Percentiles rank a stretch among this genome's conserved stretches.
Conservation (phyloP, 2,329 filamentous ascomycete species). For the Penicillium thymicola region DNA sequence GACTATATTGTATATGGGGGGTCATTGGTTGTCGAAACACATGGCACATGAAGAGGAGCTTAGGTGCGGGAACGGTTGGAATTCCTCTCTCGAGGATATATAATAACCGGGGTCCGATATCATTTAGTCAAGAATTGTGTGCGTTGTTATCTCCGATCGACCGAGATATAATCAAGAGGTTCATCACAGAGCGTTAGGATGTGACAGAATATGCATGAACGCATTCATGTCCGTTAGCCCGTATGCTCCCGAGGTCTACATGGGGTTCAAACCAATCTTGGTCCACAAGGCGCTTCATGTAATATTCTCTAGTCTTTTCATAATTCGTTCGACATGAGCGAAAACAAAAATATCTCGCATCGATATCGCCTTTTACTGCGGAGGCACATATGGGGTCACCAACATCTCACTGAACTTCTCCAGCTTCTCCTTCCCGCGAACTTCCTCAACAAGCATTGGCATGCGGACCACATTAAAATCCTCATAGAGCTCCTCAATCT, state of each 20-base stretch:
- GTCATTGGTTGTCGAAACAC: conserved; percentile 11
- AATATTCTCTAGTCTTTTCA: conserved; percentile 40
- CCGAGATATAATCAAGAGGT: not conserved
- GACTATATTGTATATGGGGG: not conserved
- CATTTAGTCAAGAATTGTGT: not conserved
- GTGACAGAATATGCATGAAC: not conserved
- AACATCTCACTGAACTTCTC: conserved; percentile 60
- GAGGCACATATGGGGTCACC: conserved; percentile 2
- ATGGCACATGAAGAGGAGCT: conserved; percentile 11
- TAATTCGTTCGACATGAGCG: conserved; percentile 32
- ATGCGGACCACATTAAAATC: conserved; percentile 99
- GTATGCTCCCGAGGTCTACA: not conserved
- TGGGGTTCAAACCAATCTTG: not conserved
- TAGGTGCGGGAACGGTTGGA: not conserved
- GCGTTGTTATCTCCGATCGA: not conserved
- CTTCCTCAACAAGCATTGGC: conserved; percentile 92
- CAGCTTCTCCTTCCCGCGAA: conserved; percentile 88
- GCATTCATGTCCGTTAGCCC: not conserved
- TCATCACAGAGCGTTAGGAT: not conserved
- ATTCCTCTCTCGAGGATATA: not conserved
- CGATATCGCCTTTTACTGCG: conserved; percentile 1
- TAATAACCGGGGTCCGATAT: not conserved
- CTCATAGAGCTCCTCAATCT: conserved; percentile 97
- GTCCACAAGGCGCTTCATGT: conserved; percentile 17
- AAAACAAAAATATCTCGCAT: conserved; percentile 15